Evolutionary conservation across 1,284 basidiomycete genomes (phyloP), one percentile per base, ranked within the genome.

Genomic region (Leccinum pachyderme): DNA sequence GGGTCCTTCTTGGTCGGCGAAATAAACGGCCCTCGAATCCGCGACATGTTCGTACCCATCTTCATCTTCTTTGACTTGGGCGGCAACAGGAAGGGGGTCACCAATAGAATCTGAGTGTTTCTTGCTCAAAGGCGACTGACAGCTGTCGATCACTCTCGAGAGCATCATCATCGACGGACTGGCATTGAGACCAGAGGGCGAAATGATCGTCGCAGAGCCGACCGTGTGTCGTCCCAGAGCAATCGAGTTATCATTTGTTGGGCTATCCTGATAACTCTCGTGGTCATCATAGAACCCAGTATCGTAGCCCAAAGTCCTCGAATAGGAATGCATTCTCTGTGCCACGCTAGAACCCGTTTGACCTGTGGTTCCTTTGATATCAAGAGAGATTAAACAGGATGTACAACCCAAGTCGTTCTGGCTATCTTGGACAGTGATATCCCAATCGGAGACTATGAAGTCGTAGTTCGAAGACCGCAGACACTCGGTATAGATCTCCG

Each of bases 21-120:
- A 4, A 47, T 28, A 13, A 54, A 51, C 31, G 61, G 1, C 5
- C 32, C 43, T 8, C 33, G 58, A 18, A 49, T 22, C 22, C 31
- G 33, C 1, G 47, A 44, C 7, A 24, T 46, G 2, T 47, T 22
- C 15, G 37, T 43, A 1, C 31, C 24, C 11, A 8, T 13, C 1
- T 18, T 18, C 18, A 18, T 18, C 3, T 9, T 7, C 51, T 7
- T 48, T 5, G 28, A 29, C 1, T 25, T 2, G 18, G 12, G 18
- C 12, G 54, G 27, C 4, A 43, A 31, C 28, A 62, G 35, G 13
- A 63, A 5, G 0, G 3, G 29, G n/a, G 27, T n/a, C 2, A 3
- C 8, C 18, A 2, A 11, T 7, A 7, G 1, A 3, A n/a, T 41
- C 39, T 1, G 29, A 18, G 7, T 27, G 12, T 3, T 15, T 15